Percentiles rank a stretch among this genome's conserved stretches.
Evolutionary conservation across 495 filamentous ascomycete species (phyloP).

Genomic region (Amphirosellinia nigrospora): DNA sequence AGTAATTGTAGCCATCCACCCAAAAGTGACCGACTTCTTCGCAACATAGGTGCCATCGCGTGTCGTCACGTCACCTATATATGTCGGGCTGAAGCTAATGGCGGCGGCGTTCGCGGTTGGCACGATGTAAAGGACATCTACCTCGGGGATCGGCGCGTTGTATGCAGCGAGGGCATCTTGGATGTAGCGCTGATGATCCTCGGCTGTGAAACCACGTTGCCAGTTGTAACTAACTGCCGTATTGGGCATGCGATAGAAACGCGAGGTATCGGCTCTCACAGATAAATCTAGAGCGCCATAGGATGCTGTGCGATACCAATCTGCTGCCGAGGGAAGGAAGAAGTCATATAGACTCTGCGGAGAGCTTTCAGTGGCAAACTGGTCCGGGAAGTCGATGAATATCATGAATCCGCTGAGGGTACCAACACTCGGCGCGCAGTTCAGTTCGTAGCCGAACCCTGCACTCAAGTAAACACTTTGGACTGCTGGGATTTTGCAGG

Average conservation of each 20-base stretch:
- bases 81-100: conserved; percentile 40
- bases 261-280: conserved; percentile 37
- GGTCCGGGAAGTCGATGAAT: conserved; percentile 41
- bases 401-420: conserved; percentile 42
- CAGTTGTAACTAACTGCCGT: conserved; percentile 33
- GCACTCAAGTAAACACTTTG: conserved; percentile 34
- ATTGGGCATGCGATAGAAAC: conserved; percentile 41
- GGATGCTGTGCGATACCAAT: conserved; percentile 40
- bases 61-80: conserved; percentile 37
- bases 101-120: conserved; percentile 33
- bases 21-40: conserved; percentile 38
- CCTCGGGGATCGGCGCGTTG: conserved; percentile 27
- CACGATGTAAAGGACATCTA: conserved; percentile 42
- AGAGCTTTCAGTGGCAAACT: conserved; percentile 31
- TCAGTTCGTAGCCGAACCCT: conserved; percentile 36
- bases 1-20: conserved; percentile 36
- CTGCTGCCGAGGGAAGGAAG: conserved; percentile 40
- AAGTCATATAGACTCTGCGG: conserved; percentile 35
- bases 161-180: conserved; percentile 40
- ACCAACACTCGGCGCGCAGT: conserved; percentile 42
- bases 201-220: conserved; percentile 35
- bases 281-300: conserved; percentile 36
- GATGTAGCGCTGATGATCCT: conserved; percentile 36
- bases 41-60: conserved; percentile 34
- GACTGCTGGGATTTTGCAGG: conserved; percentile 34